Evolutionary conservation across 2,329 filamentous ascomycete genomes (phyloP).

Genomic region (Paracamarosporium sp.): DNA sequence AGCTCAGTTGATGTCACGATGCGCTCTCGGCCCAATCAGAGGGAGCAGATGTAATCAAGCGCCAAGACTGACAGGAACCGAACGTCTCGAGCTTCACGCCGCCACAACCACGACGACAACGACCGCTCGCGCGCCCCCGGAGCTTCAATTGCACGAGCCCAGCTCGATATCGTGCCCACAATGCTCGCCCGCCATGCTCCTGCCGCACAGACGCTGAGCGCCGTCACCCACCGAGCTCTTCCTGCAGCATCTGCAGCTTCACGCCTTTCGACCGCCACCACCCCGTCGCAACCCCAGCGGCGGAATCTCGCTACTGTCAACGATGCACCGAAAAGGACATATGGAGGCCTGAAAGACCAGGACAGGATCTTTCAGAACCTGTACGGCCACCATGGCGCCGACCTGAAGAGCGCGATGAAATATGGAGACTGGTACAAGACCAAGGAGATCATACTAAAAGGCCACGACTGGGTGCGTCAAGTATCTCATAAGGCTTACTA

Average conservation of each 20-base stretch:
- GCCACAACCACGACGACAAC: constrained; percentile 38
- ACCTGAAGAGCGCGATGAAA: constrained; percentile 93
- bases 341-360: constrained; percentile 92
- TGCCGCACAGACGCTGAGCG: constrained; percentile 47
- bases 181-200: constrained; percentile 53
- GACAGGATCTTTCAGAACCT: constrained; percentile 99
- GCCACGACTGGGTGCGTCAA: constrained; percentile 82
- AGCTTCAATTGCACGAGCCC: constrained; percentile 48
- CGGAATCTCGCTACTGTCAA: constrained; percentile 72
- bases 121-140: constrained; percentile 31
- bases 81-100: constrained; percentile 34
- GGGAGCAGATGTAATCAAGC: constrained; percentile 18
- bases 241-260: constrained; percentile 47
- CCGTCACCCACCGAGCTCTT: constrained; percentile 49
- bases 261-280: constrained; percentile 50
- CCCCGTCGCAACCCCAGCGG: constrained; percentile 55
- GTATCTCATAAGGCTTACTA: background rate
- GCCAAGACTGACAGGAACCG: constrained; percentile 20
- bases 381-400: constrained; percentile 89
- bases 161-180: constrained; percentile 30
- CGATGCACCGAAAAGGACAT: constrained; percentile 65
- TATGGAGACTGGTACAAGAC: constrained; percentile 99
- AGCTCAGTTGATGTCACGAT: constrained; percentile 31
- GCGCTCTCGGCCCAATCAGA: constrained; percentile 24
- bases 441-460: constrained; percentile 96